Base-by-base conservation (phyloP, 768 basidiomycete genomes). In the Heimioporus sp. region DNA sequence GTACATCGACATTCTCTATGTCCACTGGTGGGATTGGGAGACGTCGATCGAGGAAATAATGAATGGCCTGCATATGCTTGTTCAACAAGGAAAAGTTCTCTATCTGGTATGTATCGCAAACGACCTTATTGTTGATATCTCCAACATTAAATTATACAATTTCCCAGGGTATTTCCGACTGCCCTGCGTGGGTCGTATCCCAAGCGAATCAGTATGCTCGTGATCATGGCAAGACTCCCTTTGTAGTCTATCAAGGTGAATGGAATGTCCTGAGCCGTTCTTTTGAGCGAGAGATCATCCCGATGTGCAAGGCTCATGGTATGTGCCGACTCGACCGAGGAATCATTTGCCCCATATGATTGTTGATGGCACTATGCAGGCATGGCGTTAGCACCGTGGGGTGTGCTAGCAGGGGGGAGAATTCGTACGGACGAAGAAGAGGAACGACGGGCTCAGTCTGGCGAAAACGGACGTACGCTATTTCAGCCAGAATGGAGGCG, bases 1-100 rank as follows among this genome's bases (percentile, higher is more conserved):
- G n/a, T 86, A 79, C 53, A 74, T 82, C 59, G 81, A 82, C 54
- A 72, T 83, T 47, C 62, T 83, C 19, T 81, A 82, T 55, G 56
- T 82, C 2, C 81, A 82, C 57, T 78, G 72, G 69, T 74, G 75
- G 79, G 76, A 79, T 51, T 76, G 68, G 51, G 63, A 71, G 3
- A 75, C 74, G 4, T 71, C 69, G 10, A 70, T 79, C 30, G 67
- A 73, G 45, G 79, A 80, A 56, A 55, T 78, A 11, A 76, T 78
- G 77, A 72, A 72, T 34, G 60, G 64, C 13, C 62, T 81, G 10
- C 73, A 79, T 57, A 65, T 61, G 10, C 62, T 78, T n/a, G 74
- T 79, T 49, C 65, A 64, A 34, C 59, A 64, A 36, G 74, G 76
- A 43, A 79, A 78, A 52, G 75, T 75, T 3, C 63, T 73, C 13